Percentiles rank a stretch among this genome's conserved stretches.
phyloP scores from a whole-genome alignment of 345 rosid species.

The Melastoma malabathricum region DNA sequence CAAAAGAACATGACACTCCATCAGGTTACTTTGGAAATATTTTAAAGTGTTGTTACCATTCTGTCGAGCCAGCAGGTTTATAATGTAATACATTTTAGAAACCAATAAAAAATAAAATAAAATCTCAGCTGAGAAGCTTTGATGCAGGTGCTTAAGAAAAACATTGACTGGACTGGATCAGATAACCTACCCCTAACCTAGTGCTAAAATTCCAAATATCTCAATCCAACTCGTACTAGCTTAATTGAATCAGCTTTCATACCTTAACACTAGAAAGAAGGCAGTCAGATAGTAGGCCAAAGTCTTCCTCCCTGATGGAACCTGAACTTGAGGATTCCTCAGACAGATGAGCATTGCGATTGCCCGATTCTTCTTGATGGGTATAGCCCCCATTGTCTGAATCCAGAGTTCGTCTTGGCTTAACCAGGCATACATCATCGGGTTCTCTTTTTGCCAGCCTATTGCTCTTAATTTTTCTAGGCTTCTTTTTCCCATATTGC shows the following conservation, averaged over 20 bases:
- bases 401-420: slow-evolving; percentile 30
- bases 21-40: too few species aligned
- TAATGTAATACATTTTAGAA: too few species aligned
- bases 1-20: too few species aligned
- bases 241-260: not conserved
- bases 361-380: slow-evolving; percentile 25
- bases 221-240: not conserved
- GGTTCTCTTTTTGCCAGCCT: slow-evolving; percentile 17
- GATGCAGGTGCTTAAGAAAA: too few species aligned
- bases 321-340: slow-evolving; percentile 21
- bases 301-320: slow-evolving; percentile 37
- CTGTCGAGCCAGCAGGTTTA: too few species aligned
- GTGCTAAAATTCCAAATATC: not conserved
- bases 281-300: slow-evolving; percentile 59
- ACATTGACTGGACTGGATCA: too few species aligned
- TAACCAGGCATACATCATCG: slow-evolving; percentile 24
- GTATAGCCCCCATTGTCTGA: slow-evolving; percentile 21
- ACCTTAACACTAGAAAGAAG: slow-evolving; percentile 92
- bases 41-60: too few species aligned
- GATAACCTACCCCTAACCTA: not conserved
- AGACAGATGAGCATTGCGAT: slow-evolving; percentile 16
- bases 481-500: slow-evolving; percentile 36
- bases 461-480: slow-evolving; percentile 18
- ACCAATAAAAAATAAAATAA: too few species aligned
- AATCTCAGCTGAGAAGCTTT: too few species aligned